Percentiles rank a stretch among this genome's conserved stretches.
These are phyloP conservation scores for Blakeslea trispora DNA, from an alignment of 371 early-diverging fungal species.

Conservation along the genomic window DNA sequence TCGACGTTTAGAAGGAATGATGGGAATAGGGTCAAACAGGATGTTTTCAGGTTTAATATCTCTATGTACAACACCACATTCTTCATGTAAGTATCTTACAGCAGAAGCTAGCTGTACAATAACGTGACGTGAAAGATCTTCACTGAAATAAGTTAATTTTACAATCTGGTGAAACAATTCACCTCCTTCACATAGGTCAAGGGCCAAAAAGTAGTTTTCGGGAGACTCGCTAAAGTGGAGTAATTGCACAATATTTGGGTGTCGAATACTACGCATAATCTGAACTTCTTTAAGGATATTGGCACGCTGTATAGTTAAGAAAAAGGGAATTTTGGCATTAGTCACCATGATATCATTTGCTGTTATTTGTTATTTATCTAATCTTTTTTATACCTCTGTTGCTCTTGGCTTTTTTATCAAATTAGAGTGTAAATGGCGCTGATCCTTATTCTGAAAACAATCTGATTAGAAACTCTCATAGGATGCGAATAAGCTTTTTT, in stretches of 20 bases:
- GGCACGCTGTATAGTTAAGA: constrained; percentile 50
- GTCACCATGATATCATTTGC: constrained; percentile 23
- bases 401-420: constrained; percentile 31
- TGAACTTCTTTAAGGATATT: constrained; percentile 81
- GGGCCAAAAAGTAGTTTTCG: constrained; percentile 70
- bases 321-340: not conserved
- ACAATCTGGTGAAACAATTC: constrained; percentile 88
- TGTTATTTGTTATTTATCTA: not conserved
- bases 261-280: constrained; percentile 77
- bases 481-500: too few relatives aligned
- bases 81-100: constrained; percentile 86
- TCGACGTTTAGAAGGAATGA: constrained; percentile 48
- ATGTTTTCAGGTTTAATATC: constrained; percentile 98
- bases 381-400: constrained; percentile 42
- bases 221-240: constrained; percentile 58
- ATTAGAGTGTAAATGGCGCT: constrained; percentile 31
- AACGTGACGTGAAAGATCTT: constrained; percentile 77
- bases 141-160: constrained; percentile 77
- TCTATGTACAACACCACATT: constrained; percentile 88
- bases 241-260: constrained; percentile 76
- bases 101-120: constrained; percentile 89
- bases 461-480: constrained; percentile 55
- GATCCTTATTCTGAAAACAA: constrained; percentile 27
- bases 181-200: constrained; percentile 86
- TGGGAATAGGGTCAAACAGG: constrained; percentile 75